Base-by-base conservation (phyloP, 257 asterid genomes). In the Rhazya stricta region DNA sequence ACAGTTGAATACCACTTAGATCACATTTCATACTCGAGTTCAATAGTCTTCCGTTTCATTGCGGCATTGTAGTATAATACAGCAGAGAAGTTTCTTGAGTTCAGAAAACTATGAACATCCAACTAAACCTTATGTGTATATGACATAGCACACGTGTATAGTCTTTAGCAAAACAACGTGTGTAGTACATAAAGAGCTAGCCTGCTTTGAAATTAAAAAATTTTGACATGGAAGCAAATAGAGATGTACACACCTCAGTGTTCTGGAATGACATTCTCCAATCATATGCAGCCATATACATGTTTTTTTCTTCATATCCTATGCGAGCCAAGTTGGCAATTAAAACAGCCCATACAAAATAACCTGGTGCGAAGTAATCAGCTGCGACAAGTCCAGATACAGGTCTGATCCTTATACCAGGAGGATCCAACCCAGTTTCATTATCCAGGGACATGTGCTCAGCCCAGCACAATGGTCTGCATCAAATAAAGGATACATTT, bases 271-370 rank as follows among this genome's bases (percentile, higher is more conserved):
- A 85, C 50, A 91, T 83, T 82, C 97, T 88, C 97, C 97, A 91
- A 86, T 91, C 97, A 81, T 91, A 91, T 71, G 93, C 97, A 67
- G 93, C 97, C 97, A 89, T 91, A 69, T 83, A 88, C 97, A 91
- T 88, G 74, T 88, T 91, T 82, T 91, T 91, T 84, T 91, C 96
- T 81, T 91, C 97, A 61, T 91, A 91, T 81, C 97, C 97, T 34
- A 91, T 89, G 72, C 88, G 93, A 68, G 97, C 97, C 87, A 91
- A 84, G 85, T 91, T 91, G 74, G 93, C 91, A 66, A 88, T 88
- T 74, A 91, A 84, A 78, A 89, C 93, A 75, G 96, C 96, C 97
- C 97, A 91, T 41, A 89, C 97, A 79, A 91, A 91, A 81, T 89
- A 91, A 71, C 96, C 97, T 8, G 92, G 91, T 57, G 96, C 96